Percentiles rank a stretch among this genome's conserved stretches.
These are phyloP conservation scores for Claviceps maximensis DNA, from an alignment of 2,329 filamentous ascomycete species.

Conservation along the genomic window DNA sequence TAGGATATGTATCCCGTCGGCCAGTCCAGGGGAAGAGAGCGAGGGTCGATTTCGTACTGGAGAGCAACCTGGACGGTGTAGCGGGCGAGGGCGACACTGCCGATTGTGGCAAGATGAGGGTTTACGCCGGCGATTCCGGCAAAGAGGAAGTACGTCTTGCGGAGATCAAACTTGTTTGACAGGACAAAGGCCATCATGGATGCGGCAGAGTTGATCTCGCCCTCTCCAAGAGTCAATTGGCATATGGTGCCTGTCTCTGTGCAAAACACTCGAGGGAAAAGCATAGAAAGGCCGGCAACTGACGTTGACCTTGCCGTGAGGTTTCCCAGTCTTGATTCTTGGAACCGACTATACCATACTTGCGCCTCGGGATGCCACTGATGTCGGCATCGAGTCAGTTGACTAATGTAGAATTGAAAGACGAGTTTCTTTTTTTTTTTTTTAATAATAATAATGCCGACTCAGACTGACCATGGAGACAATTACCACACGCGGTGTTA, in stretches of 20 bases:
- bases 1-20: conserved; percentile 56
- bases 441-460: no score
- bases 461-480: conserved; percentile 42
- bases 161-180: conserved; percentile 49
- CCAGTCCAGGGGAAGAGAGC: conserved; percentile 53
- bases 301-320: conserved; percentile 44
- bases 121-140: conserved; percentile 65
- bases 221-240: conserved; percentile 54
- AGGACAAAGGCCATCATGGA: conserved; percentile 51
- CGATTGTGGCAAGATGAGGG: conserved; percentile 52
- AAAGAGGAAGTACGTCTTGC: conserved; percentile 55
- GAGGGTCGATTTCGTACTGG: conserved; percentile 61
- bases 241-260: conserved; percentile 47
- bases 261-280: conserved; percentile 54
- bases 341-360: conserved; percentile 44
- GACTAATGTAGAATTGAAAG: no score
- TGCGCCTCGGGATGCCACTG: conserved; percentile 50
- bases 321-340: conserved; percentile 33
- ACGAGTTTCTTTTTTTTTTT: no score
- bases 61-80: conserved; percentile 63
- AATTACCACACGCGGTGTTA: conserved; percentile 21
- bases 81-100: conserved; percentile 51
- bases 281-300: conserved; percentile 48
- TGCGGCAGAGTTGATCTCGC: conserved; percentile 62
- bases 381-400: background rate